These are phyloP conservation scores for Taphrina pruni DNA, from an alignment of 1,139 yeast species.

Conservation along the genomic window DNA sequence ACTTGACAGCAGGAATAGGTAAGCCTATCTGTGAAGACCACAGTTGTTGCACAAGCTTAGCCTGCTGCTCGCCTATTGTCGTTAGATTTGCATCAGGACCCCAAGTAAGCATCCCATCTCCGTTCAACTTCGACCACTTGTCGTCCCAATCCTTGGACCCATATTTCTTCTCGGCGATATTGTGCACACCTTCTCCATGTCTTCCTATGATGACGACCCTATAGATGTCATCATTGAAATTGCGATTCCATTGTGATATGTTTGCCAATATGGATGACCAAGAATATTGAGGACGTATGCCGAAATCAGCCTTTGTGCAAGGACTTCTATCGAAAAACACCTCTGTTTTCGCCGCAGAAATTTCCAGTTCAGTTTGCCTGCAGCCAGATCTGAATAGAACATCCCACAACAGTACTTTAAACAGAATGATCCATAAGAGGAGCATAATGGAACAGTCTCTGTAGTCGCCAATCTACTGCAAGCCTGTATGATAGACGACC, in stretches of 20 bases:
- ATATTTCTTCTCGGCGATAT: constrained; percentile 64
- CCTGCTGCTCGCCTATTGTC: constrained; percentile 62
- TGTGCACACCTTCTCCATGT: constrained; percentile 82
- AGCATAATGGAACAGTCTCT: background rate
- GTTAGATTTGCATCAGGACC: constrained; percentile 75
- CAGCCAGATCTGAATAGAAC: background rate
- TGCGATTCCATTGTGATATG: constrained; percentile 7
- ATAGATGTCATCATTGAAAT: background rate
- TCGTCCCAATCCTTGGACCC: constrained; percentile 52
- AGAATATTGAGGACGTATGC: constrained; percentile 13
- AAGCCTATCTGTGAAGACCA: constrained; percentile 56
- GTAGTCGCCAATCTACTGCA: no score
- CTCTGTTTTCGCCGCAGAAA: constrained; percentile 7
- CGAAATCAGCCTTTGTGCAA: constrained; percentile 1
- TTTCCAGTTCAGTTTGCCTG: background rate
- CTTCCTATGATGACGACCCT: constrained; percentile 50
- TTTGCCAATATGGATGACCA: constrained; percentile 17
- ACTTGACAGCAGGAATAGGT: constrained; percentile 37
- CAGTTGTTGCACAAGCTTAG: constrained; percentile 56
- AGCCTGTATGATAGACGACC: no score
- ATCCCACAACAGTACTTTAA: background rate
- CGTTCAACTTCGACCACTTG: constrained; percentile 63
- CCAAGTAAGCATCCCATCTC: constrained; percentile 65
- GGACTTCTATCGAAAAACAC: constrained; percentile 11
- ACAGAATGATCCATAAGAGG: background rate